A percentile compares a stretch with the other conserved stretches of the same genome.
Conservation (phyloP, 352 stramenopile species). For the Saprolegnia parasitica region DNA sequence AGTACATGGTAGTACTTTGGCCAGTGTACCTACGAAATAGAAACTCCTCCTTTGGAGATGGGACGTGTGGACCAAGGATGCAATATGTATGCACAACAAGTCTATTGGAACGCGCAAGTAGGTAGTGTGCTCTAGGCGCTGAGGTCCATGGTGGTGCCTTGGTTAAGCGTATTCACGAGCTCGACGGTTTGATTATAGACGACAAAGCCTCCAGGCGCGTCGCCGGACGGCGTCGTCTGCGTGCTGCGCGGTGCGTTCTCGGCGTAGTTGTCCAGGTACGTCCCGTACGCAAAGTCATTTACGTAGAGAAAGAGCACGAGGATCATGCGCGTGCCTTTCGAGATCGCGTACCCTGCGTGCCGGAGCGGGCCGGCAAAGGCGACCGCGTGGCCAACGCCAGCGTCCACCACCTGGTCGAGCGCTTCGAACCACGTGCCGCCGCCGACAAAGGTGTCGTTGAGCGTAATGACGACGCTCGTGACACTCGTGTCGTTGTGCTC, state of each 20-base stretch:
- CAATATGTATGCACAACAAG: too few relatives aligned
- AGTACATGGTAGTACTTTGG: too few relatives aligned
- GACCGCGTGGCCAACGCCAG: slow-evolving; percentile 30
- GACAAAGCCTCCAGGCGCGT: slow-evolving; percentile 9
- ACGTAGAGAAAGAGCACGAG: slow-evolving; percentile 37
- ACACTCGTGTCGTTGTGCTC: slow-evolving; percentile 47
- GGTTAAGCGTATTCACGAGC: slow-evolving; percentile 21
- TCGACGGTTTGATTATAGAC: slow-evolving; percentile 30
- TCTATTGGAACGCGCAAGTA: too few relatives aligned
- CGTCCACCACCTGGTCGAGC: slow-evolving; percentile 30
- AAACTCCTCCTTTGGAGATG: too few relatives aligned
- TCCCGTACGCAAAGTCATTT: slow-evolving; percentile 29
- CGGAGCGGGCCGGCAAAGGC: slow-evolving; percentile 32
- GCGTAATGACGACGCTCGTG: slow-evolving; percentile 31
- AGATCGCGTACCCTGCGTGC: slow-evolving; percentile 31
- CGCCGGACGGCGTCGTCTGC: not conserved
- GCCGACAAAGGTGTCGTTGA: slow-evolving; percentile 35
- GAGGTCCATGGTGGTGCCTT: slow-evolving; percentile 1
- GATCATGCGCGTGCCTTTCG: slow-evolving; percentile 32
- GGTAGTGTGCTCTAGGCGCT: not conserved
- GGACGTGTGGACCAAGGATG: too few relatives aligned
- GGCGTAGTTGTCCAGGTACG: slow-evolving; percentile 39
- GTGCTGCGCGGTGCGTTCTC: slow-evolving; percentile 48
- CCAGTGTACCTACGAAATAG: too few relatives aligned
- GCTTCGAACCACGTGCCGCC: slow-evolving; percentile 36